Conservation (phyloP, 257 asterid genomes). For the Nicotiana obtusifolia region DNA sequence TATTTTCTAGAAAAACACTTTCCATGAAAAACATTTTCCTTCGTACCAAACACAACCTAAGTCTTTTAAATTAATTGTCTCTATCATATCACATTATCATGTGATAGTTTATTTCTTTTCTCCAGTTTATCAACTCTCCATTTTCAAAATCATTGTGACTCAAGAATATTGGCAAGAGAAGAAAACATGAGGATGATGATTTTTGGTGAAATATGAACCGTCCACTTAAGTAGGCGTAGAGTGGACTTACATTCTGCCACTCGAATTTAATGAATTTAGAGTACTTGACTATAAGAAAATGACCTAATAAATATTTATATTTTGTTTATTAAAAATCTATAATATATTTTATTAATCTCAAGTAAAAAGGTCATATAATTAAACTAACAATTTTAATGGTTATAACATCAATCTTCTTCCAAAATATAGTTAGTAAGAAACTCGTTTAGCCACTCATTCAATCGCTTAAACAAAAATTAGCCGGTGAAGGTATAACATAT, state of each 20-base stretch:
- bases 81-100: not conserved
- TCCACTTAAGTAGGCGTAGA: too few relatives aligned
- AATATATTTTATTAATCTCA: not conserved
- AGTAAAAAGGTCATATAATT: not conserved
- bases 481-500: too few relatives aligned
- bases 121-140: not conserved
- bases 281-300: too few relatives aligned
- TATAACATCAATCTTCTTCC: not conserved
- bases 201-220: not conserved
- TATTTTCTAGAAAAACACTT: too few relatives aligned
- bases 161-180: not conserved
- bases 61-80: not conserved
- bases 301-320: too few relatives aligned
- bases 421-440: not conserved
- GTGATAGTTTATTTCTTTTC: not conserved
- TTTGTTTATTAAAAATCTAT: not conserved
- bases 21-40: too few relatives aligned
- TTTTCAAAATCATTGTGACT: not conserved
- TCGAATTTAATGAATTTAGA: too few relatives aligned
- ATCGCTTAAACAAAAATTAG: too few relatives aligned
- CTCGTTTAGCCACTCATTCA: too few relatives aligned
- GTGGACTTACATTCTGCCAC: too few relatives aligned
- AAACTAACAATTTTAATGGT: not conserved
- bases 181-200: not conserved
- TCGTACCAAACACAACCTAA: too few relatives aligned